These are phyloP conservation scores for Xanthoconium separans DNA, from an alignment of 1,284 basidiomycete species.

Conservation along the genomic window DNA sequence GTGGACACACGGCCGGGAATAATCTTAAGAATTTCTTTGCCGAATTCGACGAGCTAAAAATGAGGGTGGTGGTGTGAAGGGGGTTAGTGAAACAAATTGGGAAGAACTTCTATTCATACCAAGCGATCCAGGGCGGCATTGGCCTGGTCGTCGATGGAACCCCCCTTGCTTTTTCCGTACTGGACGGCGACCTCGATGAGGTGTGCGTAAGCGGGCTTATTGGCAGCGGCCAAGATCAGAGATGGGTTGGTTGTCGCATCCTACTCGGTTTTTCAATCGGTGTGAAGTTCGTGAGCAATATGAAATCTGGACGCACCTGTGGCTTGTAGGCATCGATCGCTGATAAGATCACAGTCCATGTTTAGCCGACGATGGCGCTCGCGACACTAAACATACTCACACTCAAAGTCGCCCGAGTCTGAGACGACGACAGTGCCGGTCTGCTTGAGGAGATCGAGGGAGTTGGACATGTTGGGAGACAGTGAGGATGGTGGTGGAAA, in stretches of 20 bases:
- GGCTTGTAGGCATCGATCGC: conserved; percentile 93
- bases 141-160: conserved; percentile 68
- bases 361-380: conserved; percentile 6
- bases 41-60: conserved; percentile 89
- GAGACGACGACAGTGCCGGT: conserved; percentile 94
- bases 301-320: conserved; percentile 49
- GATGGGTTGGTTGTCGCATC: conserved; percentile 97
- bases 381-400: conserved; percentile 42
- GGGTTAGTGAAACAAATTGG: conserved; percentile 5
- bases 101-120: conserved; percentile 45
- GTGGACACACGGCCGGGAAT: conserved; percentile 99
- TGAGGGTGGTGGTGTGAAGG: conserved; percentile 12
- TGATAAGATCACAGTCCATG: conserved; percentile 32
- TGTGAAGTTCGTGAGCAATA: conserved; percentile 4
- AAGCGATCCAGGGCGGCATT: conserved; percentile 86
- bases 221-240: conserved; percentile 89
- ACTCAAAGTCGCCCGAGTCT: conserved; percentile 86
- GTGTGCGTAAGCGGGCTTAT: conserved; percentile 83
- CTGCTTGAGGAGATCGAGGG: conserved; percentile 85
- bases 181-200: conserved; percentile 84
- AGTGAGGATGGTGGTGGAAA: conserved; percentile 2
- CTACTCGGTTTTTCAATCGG: conserved; percentile 35
- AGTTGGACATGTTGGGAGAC: conserved; percentile 70
- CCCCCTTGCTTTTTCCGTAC: conserved; percentile 82
- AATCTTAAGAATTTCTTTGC: conserved; percentile 91